Percentiles rank a stretch among this genome's conserved stretches.
phyloP scores from a whole-genome alignment of 257 asterid genomes.

The Gentiana dahurica region DNA sequence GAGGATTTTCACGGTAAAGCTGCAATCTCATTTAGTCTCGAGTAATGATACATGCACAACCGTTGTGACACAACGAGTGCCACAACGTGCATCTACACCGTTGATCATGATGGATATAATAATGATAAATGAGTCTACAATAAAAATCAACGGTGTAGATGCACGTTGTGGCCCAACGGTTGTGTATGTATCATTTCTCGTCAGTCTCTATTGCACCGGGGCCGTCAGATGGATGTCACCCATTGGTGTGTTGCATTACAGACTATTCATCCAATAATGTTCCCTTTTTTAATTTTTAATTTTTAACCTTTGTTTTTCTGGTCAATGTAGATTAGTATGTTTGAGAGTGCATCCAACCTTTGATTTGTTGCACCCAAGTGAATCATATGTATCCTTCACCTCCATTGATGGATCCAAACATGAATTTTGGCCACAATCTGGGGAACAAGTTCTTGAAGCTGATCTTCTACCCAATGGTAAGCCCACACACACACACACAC shows the following conservation, averaged over 20 bases:
- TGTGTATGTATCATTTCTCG: no score
- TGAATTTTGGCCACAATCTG: slow-evolving; percentile 70
- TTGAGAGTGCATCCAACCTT: slow-evolving; percentile 86
- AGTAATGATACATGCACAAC: no score
- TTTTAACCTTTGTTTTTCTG: not conserved
- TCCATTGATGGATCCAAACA: slow-evolving; percentile 63
- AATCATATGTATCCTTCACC: slow-evolving; percentile 61
- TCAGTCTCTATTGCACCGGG: no score
- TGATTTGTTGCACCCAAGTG: slow-evolving; percentile 64
- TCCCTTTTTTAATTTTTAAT: not conserved
- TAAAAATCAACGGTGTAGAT: no score
- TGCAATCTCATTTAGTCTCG: slow-evolving; percentile 2
- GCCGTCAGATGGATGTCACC: no score
- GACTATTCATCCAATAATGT: not conserved
- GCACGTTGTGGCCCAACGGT: no score
- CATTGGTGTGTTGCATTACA: not conserved
- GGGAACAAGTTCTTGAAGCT: slow-evolving; percentile 57
- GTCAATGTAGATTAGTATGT: slow-evolving; percentile 71
- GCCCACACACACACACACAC: not conserved
- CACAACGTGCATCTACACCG: no score
- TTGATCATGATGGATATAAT: no score
- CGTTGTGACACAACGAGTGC: no score
- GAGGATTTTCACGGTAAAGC: slow-evolving; percentile 85
- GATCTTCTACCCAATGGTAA: slow-evolving; percentile 73
- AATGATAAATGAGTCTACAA: no score